Evolutionary conservation across 139 green algal species (phyloP).

Genomic region (Pleodorina starrii): DNA sequence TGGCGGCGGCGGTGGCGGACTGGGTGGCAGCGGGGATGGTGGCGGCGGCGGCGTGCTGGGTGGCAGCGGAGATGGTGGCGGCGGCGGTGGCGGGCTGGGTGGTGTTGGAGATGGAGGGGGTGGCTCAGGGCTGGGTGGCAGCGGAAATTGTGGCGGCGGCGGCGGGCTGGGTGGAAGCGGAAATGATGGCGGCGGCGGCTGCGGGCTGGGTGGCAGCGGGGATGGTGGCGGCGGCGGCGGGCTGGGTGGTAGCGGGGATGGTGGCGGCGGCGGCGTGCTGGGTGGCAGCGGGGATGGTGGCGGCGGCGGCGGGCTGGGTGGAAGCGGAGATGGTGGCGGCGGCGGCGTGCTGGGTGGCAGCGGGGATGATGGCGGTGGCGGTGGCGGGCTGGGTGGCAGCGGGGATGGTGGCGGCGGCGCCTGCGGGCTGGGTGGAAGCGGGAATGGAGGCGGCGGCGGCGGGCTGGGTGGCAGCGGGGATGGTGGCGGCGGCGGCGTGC

Average conservation of each 20-base stretch:
- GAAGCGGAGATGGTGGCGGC: neutral
- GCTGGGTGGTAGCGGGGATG: neutral
- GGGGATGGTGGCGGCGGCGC: neutral
- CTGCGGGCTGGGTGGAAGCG: neutral
- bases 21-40: neutral
- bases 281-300: neutral
- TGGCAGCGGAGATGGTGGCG: neutral
- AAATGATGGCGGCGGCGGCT: neutral
- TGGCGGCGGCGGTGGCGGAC: neutral
- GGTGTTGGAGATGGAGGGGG: neutral
- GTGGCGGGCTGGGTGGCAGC: neutral
- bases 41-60: neutral
- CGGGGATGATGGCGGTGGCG: neutral
- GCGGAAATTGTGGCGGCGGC: neutral
- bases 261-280: neutral
- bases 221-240: neutral
- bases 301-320: neutral
- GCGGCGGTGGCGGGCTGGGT: no score
- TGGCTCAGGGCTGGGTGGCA: neutral
- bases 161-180: neutral
- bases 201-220: neutral
- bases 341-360: neutral
- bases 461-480: neutral
- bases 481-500: neutral
- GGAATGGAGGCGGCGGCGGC: neutral